Conservation (phyloP, 2,329 filamentous ascomycete species). For the Fusarium cyanostomum region DNA sequence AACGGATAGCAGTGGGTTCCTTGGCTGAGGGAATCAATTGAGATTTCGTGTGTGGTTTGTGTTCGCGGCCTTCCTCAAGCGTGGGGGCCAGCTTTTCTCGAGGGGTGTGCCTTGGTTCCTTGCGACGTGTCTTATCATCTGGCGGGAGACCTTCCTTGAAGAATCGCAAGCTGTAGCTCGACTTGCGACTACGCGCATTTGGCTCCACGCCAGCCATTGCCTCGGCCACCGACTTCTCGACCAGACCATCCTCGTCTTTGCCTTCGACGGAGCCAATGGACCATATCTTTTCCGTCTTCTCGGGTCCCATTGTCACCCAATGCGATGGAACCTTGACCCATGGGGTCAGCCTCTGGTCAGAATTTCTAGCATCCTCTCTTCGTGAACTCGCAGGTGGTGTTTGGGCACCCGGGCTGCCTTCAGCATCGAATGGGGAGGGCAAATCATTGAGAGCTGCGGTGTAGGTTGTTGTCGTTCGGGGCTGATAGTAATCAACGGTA, state of each 20-base stretch:
- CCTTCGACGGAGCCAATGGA: conserved; percentile 66
- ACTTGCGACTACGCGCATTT: conserved; percentile 72
- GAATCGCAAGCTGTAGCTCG: conserved; percentile 72
- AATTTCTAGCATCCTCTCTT: conserved; percentile 26
- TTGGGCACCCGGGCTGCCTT: conserved; percentile 23
- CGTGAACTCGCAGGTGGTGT: conserved; percentile 17
- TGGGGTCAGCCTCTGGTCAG: conserved; percentile 25
- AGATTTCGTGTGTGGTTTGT: neutral
- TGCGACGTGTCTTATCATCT: conserved; percentile 65
- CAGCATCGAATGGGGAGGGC: conserved; percentile 34
- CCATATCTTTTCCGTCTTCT: conserved; percentile 72
- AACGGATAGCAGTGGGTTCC: conserved; percentile 14
- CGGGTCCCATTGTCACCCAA: conserved; percentile 56
- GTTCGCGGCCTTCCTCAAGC: conserved; percentile 45
- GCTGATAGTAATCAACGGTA: conserved; percentile 36
- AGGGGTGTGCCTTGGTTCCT: conserved; percentile 52
- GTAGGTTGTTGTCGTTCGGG: conserved; percentile 37
- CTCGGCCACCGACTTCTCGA: conserved; percentile 72
- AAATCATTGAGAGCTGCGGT: conserved; percentile 44
- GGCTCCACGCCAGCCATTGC: conserved; percentile 69
- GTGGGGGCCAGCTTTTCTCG: conserved; percentile 55
- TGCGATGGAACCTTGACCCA: conserved; percentile 55
- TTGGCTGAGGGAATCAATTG: conserved; percentile 1
- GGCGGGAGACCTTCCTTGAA: conserved; percentile 72
- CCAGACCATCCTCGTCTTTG: conserved; percentile 63